Base-by-base conservation (phyloP, 2,329 filamentous ascomycete species). In the Aaosphaeria pasadenensis region DNA sequence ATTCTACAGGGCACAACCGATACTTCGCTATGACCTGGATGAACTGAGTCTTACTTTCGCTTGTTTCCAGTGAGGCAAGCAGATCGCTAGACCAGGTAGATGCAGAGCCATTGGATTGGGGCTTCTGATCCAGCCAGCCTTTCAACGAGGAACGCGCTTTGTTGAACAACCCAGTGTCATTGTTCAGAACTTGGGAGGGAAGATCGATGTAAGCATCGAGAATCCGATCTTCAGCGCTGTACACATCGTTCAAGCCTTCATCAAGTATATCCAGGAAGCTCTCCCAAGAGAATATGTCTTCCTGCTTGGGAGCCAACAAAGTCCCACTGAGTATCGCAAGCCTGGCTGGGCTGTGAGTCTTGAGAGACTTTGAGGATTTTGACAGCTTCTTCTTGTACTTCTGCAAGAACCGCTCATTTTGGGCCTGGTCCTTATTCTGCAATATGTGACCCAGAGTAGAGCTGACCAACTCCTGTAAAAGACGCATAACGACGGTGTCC, bases 371-470 rank as follows among this genome's bases (percentile, higher is more conserved):
- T 13, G 49, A 45, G 0, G 55, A 43, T 4, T 51, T 52, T 11
- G 52, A 46, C 6, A 68, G 48, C 42, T 58, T 62, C 6, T 47
- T 51, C 6, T 54, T 50, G 44, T 60, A 66, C 11, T 51, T 55
- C n/a, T 59, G 60, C 6, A 69, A 55, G 40, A 63, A 69, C 4
- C 52, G 51, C 39, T 62, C 59, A 45, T 66, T 69, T 43, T 66
- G 64, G 11, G 59, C 38, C 46, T 71, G 67, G 31, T 56, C 57
- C 43, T 69, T 65, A 9, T 69, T 69, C 11, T 59, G 54, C 6
- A 68, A 52, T 11, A 69, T 57, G n/a, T 69, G 62, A 5, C 45
- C 42, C 4, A 71, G 56, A 5, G 57, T 63, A 32, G 50, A 53
- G 31, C 58, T 49, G 9, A 60, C 58, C 6, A 70, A 43, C 4